Evolutionary conservation across 768 basidiomycete species (phyloP), one percentile per base, ranked within the genome.

Genomic region (Lactifluus rugatus): DNA sequence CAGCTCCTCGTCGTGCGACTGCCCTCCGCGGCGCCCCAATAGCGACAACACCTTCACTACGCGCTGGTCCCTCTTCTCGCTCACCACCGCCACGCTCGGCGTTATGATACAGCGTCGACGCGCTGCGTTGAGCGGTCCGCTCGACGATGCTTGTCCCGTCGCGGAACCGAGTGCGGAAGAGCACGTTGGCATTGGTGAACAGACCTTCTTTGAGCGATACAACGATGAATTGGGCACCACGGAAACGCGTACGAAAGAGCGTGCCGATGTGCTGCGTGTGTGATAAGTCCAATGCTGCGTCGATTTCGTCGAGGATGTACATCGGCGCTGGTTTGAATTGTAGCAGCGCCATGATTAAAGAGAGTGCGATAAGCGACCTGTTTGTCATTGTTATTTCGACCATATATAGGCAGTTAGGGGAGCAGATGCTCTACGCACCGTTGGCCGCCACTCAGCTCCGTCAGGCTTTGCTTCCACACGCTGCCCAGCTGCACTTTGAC

Each of bases 261-360:
- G 93, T 91, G 31, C 95, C 96, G 59, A 99, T 97, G 71, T 99
- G 92, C 66, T 98, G 93, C 1, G 92, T 95, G 65, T 95, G 93
- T 28, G 92, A 94, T 13, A 98, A 75, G 72, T 99, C 96, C 26
- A 98, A 80, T 8, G 95, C 95, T 0, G 96, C 94, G 70, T 98
- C 96, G 62, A 99, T 95, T 72, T 99, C 96, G 73, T 99, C 96
- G 9, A 99, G 81, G 68, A 99, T 99, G 71, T 98, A 98, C 92
- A 98, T 93, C 2, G 93, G 95, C 16, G 95, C 94, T 8, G 95
- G 94, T 68, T 97, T 97, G 80, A 97, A 97, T 70, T 97, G 93
- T n/a, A 98, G 83, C 17, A 99, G 81, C 0, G 96, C 89, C 93
- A 99, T 95, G 75, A 98, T 98, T 39, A 99, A 79, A 13, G 95